phyloP scores from a whole-genome alignment of 768 basidiomycete genomes.

The Tricholoma sp. region DNA sequence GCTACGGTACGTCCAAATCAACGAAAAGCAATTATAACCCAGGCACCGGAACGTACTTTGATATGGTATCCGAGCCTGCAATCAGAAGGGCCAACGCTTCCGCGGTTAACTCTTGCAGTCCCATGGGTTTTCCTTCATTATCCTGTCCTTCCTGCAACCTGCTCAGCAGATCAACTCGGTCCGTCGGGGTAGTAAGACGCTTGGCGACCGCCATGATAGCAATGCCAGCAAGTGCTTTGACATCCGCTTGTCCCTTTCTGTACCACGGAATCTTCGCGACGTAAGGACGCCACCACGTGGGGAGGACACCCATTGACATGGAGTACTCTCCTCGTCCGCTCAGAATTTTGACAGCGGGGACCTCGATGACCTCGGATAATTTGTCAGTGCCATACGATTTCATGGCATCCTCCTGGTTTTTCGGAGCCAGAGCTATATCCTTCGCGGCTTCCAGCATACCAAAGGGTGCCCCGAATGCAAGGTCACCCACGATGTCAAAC shows the following conservation, averaged over 20 bases:
- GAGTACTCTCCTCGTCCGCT: slow-evolving; percentile 87
- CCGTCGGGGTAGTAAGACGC: slow-evolving; percentile 61
- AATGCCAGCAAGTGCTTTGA: slow-evolving; percentile 71
- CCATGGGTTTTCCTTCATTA: slow-evolving; percentile 76
- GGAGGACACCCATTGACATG: slow-evolving; percentile 77
- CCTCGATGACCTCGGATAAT: slow-evolving; percentile 44
- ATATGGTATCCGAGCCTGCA: slow-evolving; percentile 89
- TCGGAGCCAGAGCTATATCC: slow-evolving; percentile 68
- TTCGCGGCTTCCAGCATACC: slow-evolving; percentile 78
- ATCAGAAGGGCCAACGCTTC: slow-evolving; percentile 85
- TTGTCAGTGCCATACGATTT: slow-evolving; percentile 42
- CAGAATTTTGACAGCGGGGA: slow-evolving; percentile 81
- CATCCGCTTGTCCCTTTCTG: slow-evolving; percentile 57
- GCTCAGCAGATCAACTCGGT: slow-evolving; percentile 75
- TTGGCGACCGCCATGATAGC: slow-evolving; percentile 77
- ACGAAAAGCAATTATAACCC: background rate
- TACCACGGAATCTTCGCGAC: slow-evolving; percentile 74
- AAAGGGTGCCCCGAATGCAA: slow-evolving; percentile 85
- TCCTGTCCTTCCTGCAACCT: slow-evolving; percentile 79
- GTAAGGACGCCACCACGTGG: slow-evolving; percentile 64
- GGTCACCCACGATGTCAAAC: slow-evolving; percentile 77
- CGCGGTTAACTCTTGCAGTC: slow-evolving; percentile 78
- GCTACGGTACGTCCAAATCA: slow-evolving; percentile 31
- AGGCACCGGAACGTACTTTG: slow-evolving; percentile 54
- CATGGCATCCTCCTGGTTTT: slow-evolving; percentile 50